Evolutionary conservation across 106 monocot species (phyloP).

Genomic region (Allium fistulosum): DNA sequence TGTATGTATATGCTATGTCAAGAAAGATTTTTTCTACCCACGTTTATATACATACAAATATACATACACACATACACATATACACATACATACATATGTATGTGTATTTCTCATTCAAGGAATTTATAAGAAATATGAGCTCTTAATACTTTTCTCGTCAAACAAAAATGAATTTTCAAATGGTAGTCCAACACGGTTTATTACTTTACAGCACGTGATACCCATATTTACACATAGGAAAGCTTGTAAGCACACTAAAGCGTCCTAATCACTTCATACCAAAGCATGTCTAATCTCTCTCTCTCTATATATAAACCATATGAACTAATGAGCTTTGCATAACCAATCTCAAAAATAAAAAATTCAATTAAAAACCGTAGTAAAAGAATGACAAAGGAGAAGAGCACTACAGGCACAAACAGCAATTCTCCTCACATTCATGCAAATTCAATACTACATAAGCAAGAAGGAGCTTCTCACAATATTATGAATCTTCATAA

Average conservation of each 20-base stretch:
- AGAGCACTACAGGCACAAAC: not conserved
- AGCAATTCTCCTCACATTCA: not conserved
- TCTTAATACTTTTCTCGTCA: too few relatives aligned
- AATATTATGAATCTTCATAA: too few relatives aligned
- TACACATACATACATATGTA: too few relatives aligned
- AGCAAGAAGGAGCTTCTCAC: not conserved
- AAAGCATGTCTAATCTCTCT: not conserved
- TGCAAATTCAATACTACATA: not conserved
- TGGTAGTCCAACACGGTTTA: not conserved
- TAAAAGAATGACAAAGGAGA: not conserved
- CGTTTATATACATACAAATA: too few relatives aligned
- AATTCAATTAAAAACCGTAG: not conserved
- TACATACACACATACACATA: too few relatives aligned
- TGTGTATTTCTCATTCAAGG: too few relatives aligned
- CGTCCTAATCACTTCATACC: constrained; percentile 5
- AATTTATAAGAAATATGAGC: too few relatives aligned
- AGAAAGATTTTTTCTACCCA: too few relatives aligned
- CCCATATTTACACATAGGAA: not conserved
- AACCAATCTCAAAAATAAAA: not conserved
- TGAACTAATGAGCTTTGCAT: too few relatives aligned
- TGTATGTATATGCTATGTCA: too few relatives aligned
- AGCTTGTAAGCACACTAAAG: not conserved
- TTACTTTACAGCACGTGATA: not conserved
- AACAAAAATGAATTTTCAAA: too few relatives aligned
- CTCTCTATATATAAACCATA: not conserved